Base-by-base conservation (phyloP, 345 rosid genomes). In the Syzygium jambos region DNA sequence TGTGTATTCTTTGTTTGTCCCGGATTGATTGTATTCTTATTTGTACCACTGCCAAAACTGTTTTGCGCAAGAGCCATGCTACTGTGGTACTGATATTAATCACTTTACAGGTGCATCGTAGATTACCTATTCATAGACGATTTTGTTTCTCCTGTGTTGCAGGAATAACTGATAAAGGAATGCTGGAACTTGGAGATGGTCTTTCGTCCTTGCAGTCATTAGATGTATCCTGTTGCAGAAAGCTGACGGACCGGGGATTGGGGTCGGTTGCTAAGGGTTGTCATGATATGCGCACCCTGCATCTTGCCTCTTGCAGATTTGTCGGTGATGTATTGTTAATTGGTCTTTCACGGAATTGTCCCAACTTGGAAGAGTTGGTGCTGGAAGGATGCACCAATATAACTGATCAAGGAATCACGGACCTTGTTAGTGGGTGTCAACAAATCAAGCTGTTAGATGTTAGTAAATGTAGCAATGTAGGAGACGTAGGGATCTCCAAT, bases 151-250 rank as follows among this genome's bases (percentile, higher is more conserved):
- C 49, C 54, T 19, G 84, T 77, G 13, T 85, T 78, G 85, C 95
- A 97, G 99, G 96, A 85, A 94, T 97, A 90, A 93, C 98, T 17
- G 99, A 98, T 90, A 88, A 84, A 52, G 99, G 99, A 49, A 88
- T 96, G 95, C 90, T 85, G 38, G 91, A 94, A 51, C 92, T 98
- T 89, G 99, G 98, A 85, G 15, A 86, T 51, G 92, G 95, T 90
- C 95, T 98, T 85, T 89, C 93, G 89, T 92, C 93, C 83, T 91
- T 98, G 11, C 99, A 94, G 91, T 95, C 92, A 86, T 93, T 98
- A 90, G 97, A 98, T 90, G 95, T 94, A n/a, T 95, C 99, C 9
- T 91, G 91, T 87, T 98, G 99, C 91, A 93, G 96, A 89, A 98
- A 95, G 93, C 92, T 98, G 68, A 94, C 96, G 0, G 99, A 98